Evolutionary conservation across 1,139 yeast genomes (phyloP), one percentile per base, ranked within the genome.

Genomic region (Maudiozyma humilis): DNA sequence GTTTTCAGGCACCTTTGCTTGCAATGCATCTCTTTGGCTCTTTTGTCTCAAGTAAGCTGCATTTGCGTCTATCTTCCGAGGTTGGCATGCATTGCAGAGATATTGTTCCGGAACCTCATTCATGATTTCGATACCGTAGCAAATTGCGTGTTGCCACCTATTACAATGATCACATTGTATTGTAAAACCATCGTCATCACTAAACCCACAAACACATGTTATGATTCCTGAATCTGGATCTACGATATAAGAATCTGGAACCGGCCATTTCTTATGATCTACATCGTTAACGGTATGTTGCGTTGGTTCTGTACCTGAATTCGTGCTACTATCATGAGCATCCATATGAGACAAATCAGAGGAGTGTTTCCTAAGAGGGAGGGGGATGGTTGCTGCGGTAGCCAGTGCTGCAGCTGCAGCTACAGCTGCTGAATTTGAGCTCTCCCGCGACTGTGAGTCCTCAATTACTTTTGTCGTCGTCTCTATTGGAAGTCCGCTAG

Each of bases 121-220:
- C 47, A 76, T 79, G 40, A 82, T 75, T 42, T 71, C 72, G 51
- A 83, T 85, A 7, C 84, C 85, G 76, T 86, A 87, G 65, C 97
- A 89, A 19, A 78, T 71, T 38, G 94, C 89, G 66, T 89, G 97
- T 60, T 88, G 96, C 96, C 96, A 89, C 50, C 95, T 77, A 63
- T 76, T 82, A 63, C 97, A 89, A 39, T 78, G 73, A 60, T 88
- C 96, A 67, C 97, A 89, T 63, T 88, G 96, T 48, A 89, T 84
- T 1, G 96, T 88, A 62, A 86, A 87, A 1, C 96, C 96, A 59
- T 89, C 97, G 63, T 89, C 97, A 51, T 89, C 95, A 46, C 81
- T 87, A 51, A 73, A 79, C 0, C 81, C 89, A 68, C 98, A 89
- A 3, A 89, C 77, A 66, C 98, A 89, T 2, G 96, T 87, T 45